phyloP scores from a whole-genome alignment of 176 grass and related monocot genomes.

The Carex scoparia region DNA sequence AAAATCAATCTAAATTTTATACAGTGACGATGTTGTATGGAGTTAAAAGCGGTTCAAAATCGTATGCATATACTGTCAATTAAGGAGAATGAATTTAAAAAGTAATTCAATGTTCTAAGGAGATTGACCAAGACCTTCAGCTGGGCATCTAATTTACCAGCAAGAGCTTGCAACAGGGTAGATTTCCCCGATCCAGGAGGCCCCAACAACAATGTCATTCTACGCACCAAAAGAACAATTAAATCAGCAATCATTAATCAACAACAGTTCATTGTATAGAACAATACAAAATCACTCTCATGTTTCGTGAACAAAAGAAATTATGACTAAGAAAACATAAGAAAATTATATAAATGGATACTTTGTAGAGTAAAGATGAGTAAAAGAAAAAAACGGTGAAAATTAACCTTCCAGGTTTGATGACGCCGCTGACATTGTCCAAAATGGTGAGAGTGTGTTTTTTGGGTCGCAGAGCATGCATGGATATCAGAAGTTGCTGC shows the following conservation, averaged over 20 bases:
- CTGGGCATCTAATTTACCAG: conserved; percentile 61
- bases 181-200: conserved; percentile 72
- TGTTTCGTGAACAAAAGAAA: not conserved
- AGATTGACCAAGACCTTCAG: conserved; percentile 40
- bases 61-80: not conserved
- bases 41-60: not conserved
- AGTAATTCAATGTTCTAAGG: not conserved
- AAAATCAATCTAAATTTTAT: not conserved
- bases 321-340: not conserved
- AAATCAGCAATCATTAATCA: not conserved
- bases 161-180: conserved; percentile 48
- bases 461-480: conserved; percentile 30
- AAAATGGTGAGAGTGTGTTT: conserved; percentile 51
- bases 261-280: not conserved
- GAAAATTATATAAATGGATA: not conserved
- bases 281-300: not conserved
- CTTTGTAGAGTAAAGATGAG: not conserved
- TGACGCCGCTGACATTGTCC: conserved; percentile 43
- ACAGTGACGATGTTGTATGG: not conserved
- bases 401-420: conserved; percentile 61
- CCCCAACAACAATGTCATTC: conserved; percentile 76
- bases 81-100: not conserved
- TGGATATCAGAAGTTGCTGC: conserved; percentile 40
- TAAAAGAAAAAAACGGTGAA: not conserved
- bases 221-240: conserved; percentile 6